These are phyloP conservation scores for Danielia oregonensis DNA, from an alignment of 805 yeast genomes.

Conservation along the genomic window DNA sequence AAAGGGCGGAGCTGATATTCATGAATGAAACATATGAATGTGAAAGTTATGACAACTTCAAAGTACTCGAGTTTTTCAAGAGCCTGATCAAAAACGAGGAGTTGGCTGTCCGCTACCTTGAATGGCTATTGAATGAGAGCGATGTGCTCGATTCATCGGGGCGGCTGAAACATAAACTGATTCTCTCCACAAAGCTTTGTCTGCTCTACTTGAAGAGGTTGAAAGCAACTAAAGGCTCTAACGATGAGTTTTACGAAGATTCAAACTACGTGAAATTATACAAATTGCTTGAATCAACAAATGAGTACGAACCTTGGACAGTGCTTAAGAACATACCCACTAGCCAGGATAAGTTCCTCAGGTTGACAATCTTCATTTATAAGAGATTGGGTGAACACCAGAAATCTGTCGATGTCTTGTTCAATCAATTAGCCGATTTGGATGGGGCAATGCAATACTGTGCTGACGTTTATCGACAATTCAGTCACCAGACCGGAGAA, in stretches of 20 bases:
- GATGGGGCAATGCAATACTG: conserved; percentile 62
- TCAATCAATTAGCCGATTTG: conserved; percentile 53
- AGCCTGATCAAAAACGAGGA: conserved; percentile 17
- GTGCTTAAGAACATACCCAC: conserved; percentile 31
- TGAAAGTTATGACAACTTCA: conserved; percentile 50
- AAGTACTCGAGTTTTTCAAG: conserved; percentile 52
- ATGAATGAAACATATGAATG: conserved; percentile 62
- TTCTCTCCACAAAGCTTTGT: conserved; percentile 33
- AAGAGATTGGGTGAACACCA: conserved; percentile 57
- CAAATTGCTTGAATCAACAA: conserved; percentile 27
- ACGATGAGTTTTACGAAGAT: conserved; percentile 11
- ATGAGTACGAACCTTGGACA: conserved; percentile 36
- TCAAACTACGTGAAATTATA: conserved; percentile 28
- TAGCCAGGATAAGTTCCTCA: conserved; percentile 29
- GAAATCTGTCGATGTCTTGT: conserved; percentile 59
- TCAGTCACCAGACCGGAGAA: conserved; percentile 37
- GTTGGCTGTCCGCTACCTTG: conserved; percentile 40
- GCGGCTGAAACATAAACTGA: conserved; percentile 16
- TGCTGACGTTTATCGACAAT: conserved; percentile 36
- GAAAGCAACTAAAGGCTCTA: conserved; percentile 8
- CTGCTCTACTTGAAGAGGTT: conserved; percentile 29
- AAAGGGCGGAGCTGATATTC: conserved; percentile 47
- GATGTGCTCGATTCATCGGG: conserved; percentile 22
- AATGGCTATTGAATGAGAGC: conserved; percentile 39
- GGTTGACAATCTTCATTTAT: conserved; percentile 55